These are phyloP conservation scores for Novymonas esmeraldas DNA, from an alignment of 208 protist species.

Conservation along the genomic window DNA sequence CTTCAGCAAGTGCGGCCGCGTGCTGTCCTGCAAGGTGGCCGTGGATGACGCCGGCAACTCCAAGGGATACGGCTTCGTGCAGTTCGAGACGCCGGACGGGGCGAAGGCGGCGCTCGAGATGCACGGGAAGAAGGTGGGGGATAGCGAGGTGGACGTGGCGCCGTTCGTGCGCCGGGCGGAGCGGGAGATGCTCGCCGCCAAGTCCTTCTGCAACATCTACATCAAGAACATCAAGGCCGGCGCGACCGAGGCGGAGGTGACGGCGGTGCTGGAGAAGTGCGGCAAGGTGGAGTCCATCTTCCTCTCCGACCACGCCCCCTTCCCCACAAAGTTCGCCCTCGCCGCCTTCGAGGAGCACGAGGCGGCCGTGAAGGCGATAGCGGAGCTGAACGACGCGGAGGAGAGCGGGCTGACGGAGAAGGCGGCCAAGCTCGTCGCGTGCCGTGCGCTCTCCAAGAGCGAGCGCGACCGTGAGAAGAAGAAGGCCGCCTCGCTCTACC, in stretches of 20 bases:
- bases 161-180: slow-evolving; percentile 88
- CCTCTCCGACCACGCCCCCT: slow-evolving; percentile 35
- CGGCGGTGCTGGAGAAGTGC: slow-evolving; percentile 60
- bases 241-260: slow-evolving; percentile 74
- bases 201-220: slow-evolving; percentile 96
- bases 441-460: slow-evolving; percentile 50
- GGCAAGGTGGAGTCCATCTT: slow-evolving; percentile 80
- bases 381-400: slow-evolving; percentile 42
- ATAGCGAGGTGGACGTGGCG: slow-evolving; percentile 75
- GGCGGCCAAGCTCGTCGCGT: slow-evolving; percentile 33
- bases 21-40: slow-evolving; percentile 96
- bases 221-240: slow-evolving; percentile 90
- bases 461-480: slow-evolving; percentile 46
- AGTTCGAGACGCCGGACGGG: slow-evolving; percentile 94
- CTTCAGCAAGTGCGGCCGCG: slow-evolving; percentile 95
- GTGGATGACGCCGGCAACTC: slow-evolving; percentile 58
- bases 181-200: slow-evolving; percentile 52
- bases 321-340: slow-evolving; percentile 91
- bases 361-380: slow-evolving; percentile 78
- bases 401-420: slow-evolving; percentile 33
- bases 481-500: slow-evolving; percentile 40
- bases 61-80: slow-evolving; percentile 96
- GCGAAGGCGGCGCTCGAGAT: slow-evolving; percentile 91
- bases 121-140: slow-evolving; percentile 91
- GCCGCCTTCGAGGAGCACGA: slow-evolving; percentile 90